phyloP scores from a whole-genome alignment of 371 early-diverging fungal genomes.

The Rhizopus delemar region DNA sequence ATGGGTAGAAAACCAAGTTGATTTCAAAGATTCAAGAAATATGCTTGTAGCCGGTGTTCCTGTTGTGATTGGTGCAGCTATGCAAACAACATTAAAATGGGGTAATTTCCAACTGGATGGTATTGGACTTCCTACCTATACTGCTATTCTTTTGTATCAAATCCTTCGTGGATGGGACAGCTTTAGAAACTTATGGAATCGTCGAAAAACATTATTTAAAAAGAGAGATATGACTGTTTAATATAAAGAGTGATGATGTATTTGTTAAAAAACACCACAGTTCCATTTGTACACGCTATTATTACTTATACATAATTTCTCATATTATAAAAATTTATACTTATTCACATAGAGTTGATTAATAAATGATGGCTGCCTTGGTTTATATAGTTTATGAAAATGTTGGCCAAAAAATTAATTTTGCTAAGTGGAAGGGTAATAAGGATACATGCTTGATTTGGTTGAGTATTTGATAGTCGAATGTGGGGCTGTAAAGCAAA shows the following conservation, averaged over 20 bases:
- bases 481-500: not conserved
- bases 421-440: not conserved
- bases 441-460: not conserved
- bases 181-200: slow-evolving; percentile 8
- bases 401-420: too few species aligned
- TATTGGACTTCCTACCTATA: slow-evolving; percentile 42
- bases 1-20: slow-evolving; percentile 58
- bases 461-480: not conserved
- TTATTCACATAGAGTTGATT: too few species aligned
- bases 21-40: slow-evolving; percentile 56
- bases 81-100: slow-evolving; percentile 45
- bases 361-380: too few species aligned
- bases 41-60: slow-evolving; percentile 56
- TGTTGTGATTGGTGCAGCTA: slow-evolving; percentile 47
- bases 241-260: not conserved
- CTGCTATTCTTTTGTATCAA: slow-evolving; percentile 43
- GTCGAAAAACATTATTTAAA: slow-evolving; percentile 12
- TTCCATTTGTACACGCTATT: not conserved
- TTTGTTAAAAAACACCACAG: not conserved
- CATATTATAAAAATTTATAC: too few species aligned
- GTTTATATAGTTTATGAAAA: too few species aligned
- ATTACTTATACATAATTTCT: slow-evolving; percentile 10
- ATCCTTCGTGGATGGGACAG: slow-evolving; percentile 37
- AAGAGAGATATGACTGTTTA: slow-evolving; percentile 5
- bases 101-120: slow-evolving; percentile 51